Evolutionary conservation across 2,329 filamentous ascomycete genomes (phyloP), one percentile per base, ranked within the genome.

Genomic region (Colletotrichum musicola): DNA sequence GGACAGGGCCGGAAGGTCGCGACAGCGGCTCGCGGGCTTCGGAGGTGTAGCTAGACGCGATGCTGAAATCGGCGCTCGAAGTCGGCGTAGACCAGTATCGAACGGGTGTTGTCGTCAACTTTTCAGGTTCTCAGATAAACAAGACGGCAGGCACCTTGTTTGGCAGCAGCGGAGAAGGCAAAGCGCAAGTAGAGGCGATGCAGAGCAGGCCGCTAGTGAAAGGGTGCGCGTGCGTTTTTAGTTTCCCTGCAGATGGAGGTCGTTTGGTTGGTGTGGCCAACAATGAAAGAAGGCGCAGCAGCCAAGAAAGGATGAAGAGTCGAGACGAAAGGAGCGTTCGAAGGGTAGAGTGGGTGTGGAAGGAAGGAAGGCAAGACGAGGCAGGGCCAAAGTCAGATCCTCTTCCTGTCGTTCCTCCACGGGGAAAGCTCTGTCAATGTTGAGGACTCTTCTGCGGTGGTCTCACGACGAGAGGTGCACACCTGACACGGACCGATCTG

Each of bases 261-360:
- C 14, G 38, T 62, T 35, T 47, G 59, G 42, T 60, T 69, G 62
- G 30, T 35, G 65, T 60, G 65, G 49, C 22, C 27, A 56, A 42
- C 55, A 38, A 40, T 35, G 59, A 60, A 56, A 50, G 66, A 66
- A 61, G 66, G 66, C 55, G 66, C 55, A 65, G 62, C 55, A 66
- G 62, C 62, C 56, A 61, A 62, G 38, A 35, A 20, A 49, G 42
- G 46, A 42, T 4, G 16, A 42, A 42, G 16, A 69, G 62, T 55
- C 55, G 42, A 65, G 61, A 59, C 54, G 49, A 68, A 68, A 65
- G 38, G 60, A 68, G 53, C 22, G 61, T 65, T 64, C 40, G 47
- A 46, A 65, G 40, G 40, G 30, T 22, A 46, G 46, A 38, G 38
- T 35, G 30, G 30, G 30, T 35, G 44, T 53, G 54, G 54, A 42